Evolutionary conservation across 768 basidiomycete genomes (phyloP), one percentile per base, ranked within the genome.

Genomic region (Amanita pseudoporphyria): DNA sequence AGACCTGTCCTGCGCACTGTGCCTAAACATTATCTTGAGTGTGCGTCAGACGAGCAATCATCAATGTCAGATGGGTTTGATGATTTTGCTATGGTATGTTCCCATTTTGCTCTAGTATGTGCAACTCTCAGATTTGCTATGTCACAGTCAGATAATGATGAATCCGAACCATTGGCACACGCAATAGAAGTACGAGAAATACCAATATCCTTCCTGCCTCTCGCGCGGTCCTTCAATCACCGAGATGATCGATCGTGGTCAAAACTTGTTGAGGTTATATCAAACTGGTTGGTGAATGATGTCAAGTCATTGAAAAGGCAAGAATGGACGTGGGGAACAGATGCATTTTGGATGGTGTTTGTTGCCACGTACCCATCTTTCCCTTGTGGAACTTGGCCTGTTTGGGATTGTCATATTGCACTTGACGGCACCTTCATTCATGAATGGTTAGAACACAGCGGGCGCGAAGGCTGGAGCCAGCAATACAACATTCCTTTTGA

Each of bases 311-410:
- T 41, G 22, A 41, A 41, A 41, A 41, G 22, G 24, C 40, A 41
- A 41, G 43, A 45, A 45, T 45, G 43, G 43, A 45, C 28, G 3
- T 45, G 43, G 43, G 43, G 43, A 45, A 45, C 10, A 18, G 26
- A 45, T 32, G 16, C 16, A 33, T 32, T 45, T n/a, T 45, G 43
- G 40, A 26, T 41, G 40, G 40, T 22, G 26, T 41, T 41, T 9
- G 22, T 41, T 14, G 40, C 40, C 24, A 24, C 22, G 24, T n/a
- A 41, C 22, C 40, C 40, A 41, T 41, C 40, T 41, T 41, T 41
- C 26, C 40, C 43, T 12, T 7, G 28, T 19, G 30, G 43, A 16
- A 45, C 9, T 32, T 45, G 43, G 43, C 43, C 43, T 1, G 43
- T 2, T n/a, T 45, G 43, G 43, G 43, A 45, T 45, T 40, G 39